Evolutionary conservation across 768 basidiomycete genomes (phyloP), one percentile per base, ranked within the genome.

Genomic region (Trametes villosa): DNA sequence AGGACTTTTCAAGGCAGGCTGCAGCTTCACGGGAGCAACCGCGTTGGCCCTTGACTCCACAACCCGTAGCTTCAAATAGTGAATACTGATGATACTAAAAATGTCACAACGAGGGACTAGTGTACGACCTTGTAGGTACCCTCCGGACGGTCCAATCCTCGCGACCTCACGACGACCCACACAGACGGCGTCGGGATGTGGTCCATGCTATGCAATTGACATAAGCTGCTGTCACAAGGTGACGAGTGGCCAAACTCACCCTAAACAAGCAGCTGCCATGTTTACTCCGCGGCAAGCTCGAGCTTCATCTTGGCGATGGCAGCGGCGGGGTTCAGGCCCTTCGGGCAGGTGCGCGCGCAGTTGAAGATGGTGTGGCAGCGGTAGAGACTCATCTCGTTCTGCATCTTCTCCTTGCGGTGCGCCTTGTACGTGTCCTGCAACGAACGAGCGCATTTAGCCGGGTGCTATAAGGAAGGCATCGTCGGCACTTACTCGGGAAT

Each of bases 321-420:
- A 54, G 83, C 83, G 3, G 93, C 94, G 4, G 94, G 94, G 79
- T 96, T 96, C 65, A 96, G 84, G 55, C 95, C 94, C 84, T 97
- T 97, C 57, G 95, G 94, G 78, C 95, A 98, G n/a, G 96, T 97
- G 57, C 92, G 88, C 50, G 95, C 86, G 91, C 94, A 94, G 78
- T 97, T 97, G 82, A 98, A 97, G 79, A 97, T 98, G 49, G 96
- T 98, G 77, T 98, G 96, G 81, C 96, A 98, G 59, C 96, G 86
- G 80, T 97, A 99, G 74, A 99, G 76, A 72, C 93, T 95, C 83
- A 98, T 82, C 70, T 94, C 89, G 76, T 99, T 99, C 78, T 98
- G 92, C 66, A 99, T 82, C 70, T 87, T 87, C 72, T 95, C 94
- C 82, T 89, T 94, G 60, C 96, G 85, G 71, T 94, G 81, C 2